Conservation (phyloP, 805 yeast genomes). For the Teunomyces stri region DNA sequence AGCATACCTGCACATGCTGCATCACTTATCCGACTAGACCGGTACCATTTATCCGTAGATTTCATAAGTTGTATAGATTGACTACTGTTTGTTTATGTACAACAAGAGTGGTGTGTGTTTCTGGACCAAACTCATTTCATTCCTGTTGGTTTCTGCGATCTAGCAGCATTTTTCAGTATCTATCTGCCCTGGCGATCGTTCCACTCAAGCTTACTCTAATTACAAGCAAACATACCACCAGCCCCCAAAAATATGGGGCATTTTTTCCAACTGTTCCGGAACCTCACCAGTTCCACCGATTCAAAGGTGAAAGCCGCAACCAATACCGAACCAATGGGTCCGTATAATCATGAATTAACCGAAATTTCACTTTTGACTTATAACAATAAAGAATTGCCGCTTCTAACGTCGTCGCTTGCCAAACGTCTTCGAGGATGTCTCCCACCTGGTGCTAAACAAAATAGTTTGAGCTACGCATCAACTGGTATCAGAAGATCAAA, state of each 20-base stretch:
- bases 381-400: slow-evolving; percentile 34
- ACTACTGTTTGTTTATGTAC: not conserved
- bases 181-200: not conserved
- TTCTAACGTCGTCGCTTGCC: slow-evolving; percentile 38
- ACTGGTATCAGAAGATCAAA: not conserved
- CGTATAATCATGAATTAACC: slow-evolving; percentile 53
- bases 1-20: not conserved
- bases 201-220: not conserved
- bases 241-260: slow-evolving; percentile 1
- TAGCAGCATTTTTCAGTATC: not conserved
- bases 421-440: slow-evolving; percentile 31
- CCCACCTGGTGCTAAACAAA: not conserved
- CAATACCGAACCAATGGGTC: slow-evolving; percentile 52
- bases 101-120: not conserved
- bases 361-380: slow-evolving; percentile 49
- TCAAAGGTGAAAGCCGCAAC: slow-evolving; percentile 38
- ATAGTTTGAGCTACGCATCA: not conserved
- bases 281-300: slow-evolving; percentile 14
- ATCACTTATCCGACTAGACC: not conserved
- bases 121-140: not conserved
- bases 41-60: not conserved
- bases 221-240: not conserved
- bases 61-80: not conserved
- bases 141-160: not conserved
- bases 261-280: slow-evolving; percentile 6